Evolutionary conservation across 1,139 yeast genomes (phyloP).

Genomic region (Saccharomyces hybrid): DNA sequence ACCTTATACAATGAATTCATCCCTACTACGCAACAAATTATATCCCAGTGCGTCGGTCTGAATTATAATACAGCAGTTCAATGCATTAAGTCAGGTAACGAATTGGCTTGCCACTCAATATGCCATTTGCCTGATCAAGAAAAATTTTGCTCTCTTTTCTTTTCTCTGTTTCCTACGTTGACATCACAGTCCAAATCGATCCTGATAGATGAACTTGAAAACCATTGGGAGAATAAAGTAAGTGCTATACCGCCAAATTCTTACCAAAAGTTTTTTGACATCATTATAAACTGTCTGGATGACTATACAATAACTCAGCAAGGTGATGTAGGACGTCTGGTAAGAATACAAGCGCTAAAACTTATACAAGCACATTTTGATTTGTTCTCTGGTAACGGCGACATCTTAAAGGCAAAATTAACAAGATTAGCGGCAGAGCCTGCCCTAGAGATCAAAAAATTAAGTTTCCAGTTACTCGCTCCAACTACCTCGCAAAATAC

Average conservation of each 20-base stretch:
- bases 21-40: neutral
- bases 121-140: neutral
- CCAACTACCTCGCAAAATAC: neutral
- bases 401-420: slow-evolving; percentile 33
- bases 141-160: neutral
- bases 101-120: neutral
- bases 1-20: neutral
- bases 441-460: slow-evolving; percentile 36
- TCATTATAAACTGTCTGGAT: slow-evolving; percentile 36
- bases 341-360: slow-evolving; percentile 46
- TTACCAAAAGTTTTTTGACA: slow-evolving; percentile 4
- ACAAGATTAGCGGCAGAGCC: slow-evolving; percentile 51
- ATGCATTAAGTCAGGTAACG: neutral
- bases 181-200: neutral
- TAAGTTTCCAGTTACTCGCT: slow-evolving; percentile 10
- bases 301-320: slow-evolving; percentile 63
- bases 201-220: neutral
- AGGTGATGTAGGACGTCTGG: slow-evolving; percentile 75
- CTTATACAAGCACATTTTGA: slow-evolving; percentile 34
- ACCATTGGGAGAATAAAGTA: neutral
- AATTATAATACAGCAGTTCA: neutral
- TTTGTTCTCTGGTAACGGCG: slow-evolving; percentile 12
- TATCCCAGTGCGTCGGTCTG: neutral
- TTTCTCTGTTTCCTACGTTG: neutral
- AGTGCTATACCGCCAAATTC: neutral